Base-by-base conservation (phyloP, 306 rosid species). In the Vachellia collinsii region DNA sequence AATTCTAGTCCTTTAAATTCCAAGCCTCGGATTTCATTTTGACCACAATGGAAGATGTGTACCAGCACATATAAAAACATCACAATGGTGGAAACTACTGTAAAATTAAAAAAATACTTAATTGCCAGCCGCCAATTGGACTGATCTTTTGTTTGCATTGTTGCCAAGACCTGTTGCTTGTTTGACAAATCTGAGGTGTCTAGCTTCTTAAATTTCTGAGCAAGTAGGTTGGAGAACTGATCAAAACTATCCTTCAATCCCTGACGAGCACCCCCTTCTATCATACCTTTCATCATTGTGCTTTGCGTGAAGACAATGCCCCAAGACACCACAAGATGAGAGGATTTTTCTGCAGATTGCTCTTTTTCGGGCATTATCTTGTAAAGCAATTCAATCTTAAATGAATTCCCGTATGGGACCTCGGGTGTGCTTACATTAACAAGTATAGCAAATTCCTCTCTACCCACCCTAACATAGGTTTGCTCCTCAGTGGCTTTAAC, bases 281-380 rank as follows among this genome's bases (percentile, higher is more conserved):
- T 95, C 87, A 95, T 74, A 43, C 92, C 87, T 85, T 80, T 93
- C 94, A 95, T 87, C 90, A 95, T 85, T 53, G 98, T 95, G 82
- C 85, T 84, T 68, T 93, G 97, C 4, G 81, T 78, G 85, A 93
- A 95, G 72, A 87, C 86, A 65, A 93, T 76, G 19, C 86, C 85
- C 97, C 97, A 95, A 3, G 99, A 91, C 66, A 95, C 67, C 62
- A 87, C 82, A 73, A 95, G 90, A 77, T 63, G 88, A 14, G 98
- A 88, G 25, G 88, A 80, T 74, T 83, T 83, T 74, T 86, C 92
- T 70, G 87, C 93, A 64, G 90, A 76, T 76, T 72, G 54, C 70
- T 87, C 93, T 61, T 84, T 87, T 64, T 90, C 91, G 6, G 90
- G 89, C 82, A 80, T 79, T 88, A 95, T 89, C 97, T 90, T 91